Base-by-base conservation (phyloP, 2,329 filamentous ascomycete genomes). In the Gaeumannomyces tritici region DNA sequence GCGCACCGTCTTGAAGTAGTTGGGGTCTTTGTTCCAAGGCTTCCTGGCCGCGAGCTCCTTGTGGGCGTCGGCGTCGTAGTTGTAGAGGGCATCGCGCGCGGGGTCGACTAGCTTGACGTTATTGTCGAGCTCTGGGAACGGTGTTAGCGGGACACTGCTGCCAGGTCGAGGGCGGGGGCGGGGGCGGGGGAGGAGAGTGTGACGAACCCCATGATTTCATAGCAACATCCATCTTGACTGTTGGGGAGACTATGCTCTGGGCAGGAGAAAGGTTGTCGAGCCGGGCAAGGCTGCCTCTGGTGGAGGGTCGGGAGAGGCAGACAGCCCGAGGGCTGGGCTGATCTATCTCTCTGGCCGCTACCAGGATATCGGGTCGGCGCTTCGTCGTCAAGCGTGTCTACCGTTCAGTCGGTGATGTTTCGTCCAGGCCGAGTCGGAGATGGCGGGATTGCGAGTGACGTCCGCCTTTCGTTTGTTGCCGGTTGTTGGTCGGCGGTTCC, bases 1-100 rank as follows among this genome's bases (percentile, higher is more conserved):
- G 70, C 93, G 91, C 58, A 98, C 91, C 62, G 89, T 84, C 73
- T 93, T 96, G 84, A 98, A 99, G 80, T 97, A 88, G 74, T 91
- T 83, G 0, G 89, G 88, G 71, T 97, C 87, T 58, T 79, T 80
- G 60, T 78, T 79, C 95, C 95, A 98, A 65, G 93, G 92, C 62
- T 83, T 83, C 27, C 82, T 79, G 13, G 82, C 76, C 65, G 81
- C 82, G 67, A 89, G 83, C 51, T 81, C 77, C 71, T 89, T 89
- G 70, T 95, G 89, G 56, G 85, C 83, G 2, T 80, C 80, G 65
- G 80, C 74, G 67, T 92, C 85, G 79, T 95, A 96, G 71, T 84
- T 83, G 80, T 97, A 99, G 69, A 99, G 90, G 57, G 91, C 91
- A 76, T 99, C 95, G 70, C 91, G 90, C 68, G 86, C 85, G 61